These are phyloP conservation scores for Senecio squalidus DNA, from an alignment of 140 eudicot species.

Conservation along the genomic window DNA sequence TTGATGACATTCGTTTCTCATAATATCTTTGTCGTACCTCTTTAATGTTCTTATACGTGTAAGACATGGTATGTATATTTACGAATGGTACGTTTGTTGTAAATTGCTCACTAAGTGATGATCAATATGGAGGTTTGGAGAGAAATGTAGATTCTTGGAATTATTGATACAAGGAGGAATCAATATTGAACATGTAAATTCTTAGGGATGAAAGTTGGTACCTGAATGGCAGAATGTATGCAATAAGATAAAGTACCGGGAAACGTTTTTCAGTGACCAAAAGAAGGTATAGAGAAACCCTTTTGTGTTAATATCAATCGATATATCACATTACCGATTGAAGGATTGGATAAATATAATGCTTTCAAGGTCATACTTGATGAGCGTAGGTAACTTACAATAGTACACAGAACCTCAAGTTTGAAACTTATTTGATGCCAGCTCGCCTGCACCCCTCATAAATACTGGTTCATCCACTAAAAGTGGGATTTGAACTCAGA, in stretches of 20 bases:
- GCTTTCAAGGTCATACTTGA: too few species aligned
- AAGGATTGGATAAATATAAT: too few species aligned
- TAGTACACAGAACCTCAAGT: too few species aligned
- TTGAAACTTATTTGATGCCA: too few species aligned
- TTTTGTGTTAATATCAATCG: too few species aligned
- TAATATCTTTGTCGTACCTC: neutral
- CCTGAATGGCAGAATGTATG: neutral
- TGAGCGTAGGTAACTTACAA: too few species aligned
- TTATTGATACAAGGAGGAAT: neutral
- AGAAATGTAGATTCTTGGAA: neutral
- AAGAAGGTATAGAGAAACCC: too few species aligned
- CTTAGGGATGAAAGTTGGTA: neutral
- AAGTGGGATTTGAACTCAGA: too few species aligned
- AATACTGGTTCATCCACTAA: too few species aligned
- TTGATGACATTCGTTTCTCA: neutral
- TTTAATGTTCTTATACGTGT: neutral
- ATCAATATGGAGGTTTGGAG: neutral
- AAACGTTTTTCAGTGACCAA: too few species aligned
- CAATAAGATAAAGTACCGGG: neutral
- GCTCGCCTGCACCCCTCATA: too few species aligned
- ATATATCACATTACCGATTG: too few species aligned
- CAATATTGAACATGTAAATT: neutral
- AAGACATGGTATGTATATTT: neutral
- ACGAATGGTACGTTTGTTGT: neutral
- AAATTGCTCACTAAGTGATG: neutral